phyloP scores from a whole-genome alignment of 352 stramenopile species.

The Pythium monospermum region DNA sequence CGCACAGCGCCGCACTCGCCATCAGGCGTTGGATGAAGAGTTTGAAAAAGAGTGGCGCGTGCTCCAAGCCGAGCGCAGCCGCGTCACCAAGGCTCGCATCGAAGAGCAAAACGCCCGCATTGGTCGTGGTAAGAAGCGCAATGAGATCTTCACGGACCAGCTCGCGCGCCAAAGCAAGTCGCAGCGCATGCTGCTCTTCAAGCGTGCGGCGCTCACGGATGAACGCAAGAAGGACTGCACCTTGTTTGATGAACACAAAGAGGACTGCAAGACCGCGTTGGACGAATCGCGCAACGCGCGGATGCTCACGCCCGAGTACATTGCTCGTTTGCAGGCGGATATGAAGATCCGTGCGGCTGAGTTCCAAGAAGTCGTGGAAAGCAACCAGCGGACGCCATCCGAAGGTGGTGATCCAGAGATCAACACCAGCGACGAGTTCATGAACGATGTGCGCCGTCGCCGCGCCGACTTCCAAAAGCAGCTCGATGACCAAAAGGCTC shows the following conservation, averaged over 20 bases:
- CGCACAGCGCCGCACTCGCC: slow-evolving; percentile 63
- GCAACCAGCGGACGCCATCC: slow-evolving; percentile 79
- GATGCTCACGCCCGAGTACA: slow-evolving; percentile 80
- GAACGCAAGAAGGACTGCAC: slow-evolving; percentile 76
- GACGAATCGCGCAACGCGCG: slow-evolving; percentile 66
- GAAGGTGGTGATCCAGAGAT: slow-evolving; percentile 69
- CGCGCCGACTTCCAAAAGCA: slow-evolving; percentile 83
- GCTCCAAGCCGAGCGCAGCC: slow-evolving; percentile 54
- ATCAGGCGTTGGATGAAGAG: slow-evolving; percentile 73
- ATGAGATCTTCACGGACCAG: slow-evolving; percentile 78
- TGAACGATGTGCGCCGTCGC: slow-evolving; percentile 81
- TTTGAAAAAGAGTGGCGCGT: slow-evolving; percentile 85
- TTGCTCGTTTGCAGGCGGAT: slow-evolving; percentile 75
- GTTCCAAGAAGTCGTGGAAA: slow-evolving; percentile 69
- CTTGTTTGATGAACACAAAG: slow-evolving; percentile 80
- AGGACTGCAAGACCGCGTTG: slow-evolving; percentile 74
- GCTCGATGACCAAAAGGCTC: slow-evolving; percentile 63
- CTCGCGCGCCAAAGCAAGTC: slow-evolving; percentile 75
- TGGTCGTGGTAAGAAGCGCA: slow-evolving; percentile 76
- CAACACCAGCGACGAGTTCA: slow-evolving; percentile 84
- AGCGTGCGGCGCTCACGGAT: slow-evolving; percentile 79
- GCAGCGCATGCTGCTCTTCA: slow-evolving; percentile 84
- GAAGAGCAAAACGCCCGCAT: slow-evolving; percentile 67
- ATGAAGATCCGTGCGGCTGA: slow-evolving; percentile 81
- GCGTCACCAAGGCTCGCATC: slow-evolving; percentile 57